Conservation (phyloP, 257 asterid genomes). For the Jaltomata sinuosa region DNA sequence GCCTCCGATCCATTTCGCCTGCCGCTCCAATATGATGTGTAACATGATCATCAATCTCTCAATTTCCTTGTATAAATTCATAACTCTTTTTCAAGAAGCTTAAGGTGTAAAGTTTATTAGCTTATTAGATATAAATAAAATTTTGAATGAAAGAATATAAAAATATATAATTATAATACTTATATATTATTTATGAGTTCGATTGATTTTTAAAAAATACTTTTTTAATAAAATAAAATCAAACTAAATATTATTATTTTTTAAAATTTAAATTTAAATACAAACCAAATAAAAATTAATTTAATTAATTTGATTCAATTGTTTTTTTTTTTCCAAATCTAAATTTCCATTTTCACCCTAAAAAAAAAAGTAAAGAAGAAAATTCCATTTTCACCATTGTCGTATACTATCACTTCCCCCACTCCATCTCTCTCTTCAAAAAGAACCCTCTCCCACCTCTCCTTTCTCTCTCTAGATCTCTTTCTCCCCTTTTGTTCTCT, state of each 20-base stretch:
- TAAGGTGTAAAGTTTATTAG: no score
- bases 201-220: not conserved
- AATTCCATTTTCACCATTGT: not conserved
- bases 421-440: not conserved
- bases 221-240: not conserved
- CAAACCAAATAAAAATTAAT: not conserved
- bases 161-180: no score
- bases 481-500: slow-evolving; percentile 1
- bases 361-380: not conserved
- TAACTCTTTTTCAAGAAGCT: no score
- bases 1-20: no score
- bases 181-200: not conserved
- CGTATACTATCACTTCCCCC: slow-evolving; percentile 4
- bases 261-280: no score
- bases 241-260: not conserved
- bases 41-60: no score
- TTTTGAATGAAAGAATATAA: no score
- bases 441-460: slow-evolving; percentile 4
- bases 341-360: not conserved
- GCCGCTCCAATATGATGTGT: no score
- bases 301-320: not conserved
- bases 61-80: no score
- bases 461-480: slow-evolving; percentile 19
- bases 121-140: no score
- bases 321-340: not conserved